These are phyloP conservation scores for Hypoxylon sp. DNA, from an alignment of 2,329 filamentous ascomycete species.

Conservation along the genomic window DNA sequence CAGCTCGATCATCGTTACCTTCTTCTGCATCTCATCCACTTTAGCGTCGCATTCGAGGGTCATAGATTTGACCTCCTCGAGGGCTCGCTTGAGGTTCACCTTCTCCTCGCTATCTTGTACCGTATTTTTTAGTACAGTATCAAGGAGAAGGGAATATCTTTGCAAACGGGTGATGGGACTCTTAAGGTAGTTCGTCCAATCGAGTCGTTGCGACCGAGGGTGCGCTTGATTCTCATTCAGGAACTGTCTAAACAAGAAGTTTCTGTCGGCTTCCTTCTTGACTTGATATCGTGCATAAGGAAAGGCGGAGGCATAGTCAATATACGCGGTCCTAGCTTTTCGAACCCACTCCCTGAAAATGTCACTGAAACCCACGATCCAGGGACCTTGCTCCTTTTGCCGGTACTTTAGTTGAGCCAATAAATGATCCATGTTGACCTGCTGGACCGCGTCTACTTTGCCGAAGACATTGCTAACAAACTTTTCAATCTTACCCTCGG, in stretches of 20 bases:
- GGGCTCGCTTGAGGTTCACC: constrained; percentile 83
- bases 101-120: constrained; percentile 90
- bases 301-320: constrained; percentile 92
- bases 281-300: constrained; percentile 87
- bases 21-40: constrained; percentile 92
- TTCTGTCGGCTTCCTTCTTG: constrained; percentile 85
- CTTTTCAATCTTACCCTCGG: constrained; percentile 80
- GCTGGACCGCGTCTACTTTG: constrained; percentile 88
- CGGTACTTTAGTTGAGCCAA: constrained; percentile 95
- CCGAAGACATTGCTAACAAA: constrained; percentile 92
- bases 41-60: constrained; percentile 92
- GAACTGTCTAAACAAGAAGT: constrained; percentile 88
- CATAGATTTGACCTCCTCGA: constrained; percentile 91
- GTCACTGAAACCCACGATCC: constrained; percentile 93
- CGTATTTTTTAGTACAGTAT: constrained; percentile 88
- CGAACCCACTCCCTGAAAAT: constrained; percentile 99
- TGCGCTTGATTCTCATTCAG: constrained; percentile 84
- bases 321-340: constrained; percentile 89
- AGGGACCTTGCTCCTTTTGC: constrained; percentile 96
- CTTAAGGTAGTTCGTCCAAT: constrained; percentile 96
- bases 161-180: constrained; percentile 93
- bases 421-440: constrained; percentile 93
- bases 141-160: constrained; percentile 86
- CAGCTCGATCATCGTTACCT: constrained; percentile 89
- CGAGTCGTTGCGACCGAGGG: constrained; percentile 83